Base-by-base conservation (phyloP, 768 basidiomycete genomes). In the Austroboletus festivus region DNA sequence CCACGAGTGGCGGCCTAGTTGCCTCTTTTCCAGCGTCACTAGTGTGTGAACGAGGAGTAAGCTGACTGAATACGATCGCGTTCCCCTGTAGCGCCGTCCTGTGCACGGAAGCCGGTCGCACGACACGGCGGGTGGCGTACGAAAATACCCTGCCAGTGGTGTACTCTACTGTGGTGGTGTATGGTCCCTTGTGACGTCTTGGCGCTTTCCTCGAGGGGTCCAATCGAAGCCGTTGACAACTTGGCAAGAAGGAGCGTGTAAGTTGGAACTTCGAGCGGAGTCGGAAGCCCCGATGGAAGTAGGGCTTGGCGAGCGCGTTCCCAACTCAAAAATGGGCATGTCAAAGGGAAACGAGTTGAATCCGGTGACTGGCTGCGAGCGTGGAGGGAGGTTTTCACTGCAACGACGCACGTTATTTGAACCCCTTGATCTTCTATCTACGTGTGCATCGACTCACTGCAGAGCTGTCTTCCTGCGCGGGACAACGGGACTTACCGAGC, bases 251-350 rank as follows among this genome's bases (percentile, higher is more conserved):
- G 12, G 12, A 11, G 16, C 33, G 33, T 19, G 18, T 37, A 51
- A 46, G 30, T 45, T 59, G 44, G 54, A 42, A 56, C n/a, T n/a
- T n/a, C n/a, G 24, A 62, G 43, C 61, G 62, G 61, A 57, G 51
- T 52, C 62, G 62, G 59, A 62, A 64, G 52, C 7, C 53, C 61
- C 61, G 61, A 62, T 62, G 55, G 53, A 46, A 22, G 53, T 55
- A 59, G 61, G 42, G 53, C 56, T 55, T 58, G 56, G 62, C 59
- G 53, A 54, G 60, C 59, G 55, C 34, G 47, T 24, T 42, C 47
- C 31, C 41, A 44, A 23, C 59, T 53, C 53, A 22, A 61, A 62
- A 57, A 45, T 34, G 44, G 61, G 52, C 7, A 52, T 28, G 47
- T 46, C 48, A 28, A 52, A 33, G 31, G 47, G 52, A 44, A 54